A percentile compares a stretch with the other conserved stretches of the same genome.
phyloP scores from a whole-genome alignment of 257 asterid species.

The Lycium barbarum region DNA sequence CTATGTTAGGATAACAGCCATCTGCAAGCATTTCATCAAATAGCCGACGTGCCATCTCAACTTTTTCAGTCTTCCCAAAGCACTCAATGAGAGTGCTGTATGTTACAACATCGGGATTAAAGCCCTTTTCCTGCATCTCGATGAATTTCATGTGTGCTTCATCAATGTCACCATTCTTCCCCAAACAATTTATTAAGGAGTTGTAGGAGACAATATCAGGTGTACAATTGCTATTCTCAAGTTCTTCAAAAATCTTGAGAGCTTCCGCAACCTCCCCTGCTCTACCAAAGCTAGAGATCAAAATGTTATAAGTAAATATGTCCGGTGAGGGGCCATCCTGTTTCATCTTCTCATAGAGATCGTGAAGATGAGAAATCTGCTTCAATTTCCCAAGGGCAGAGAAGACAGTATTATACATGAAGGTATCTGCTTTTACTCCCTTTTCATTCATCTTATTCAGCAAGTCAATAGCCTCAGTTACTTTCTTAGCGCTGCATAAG shows the following conservation, averaged over 20 bases:
- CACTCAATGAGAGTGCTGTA: conserved; percentile 92
- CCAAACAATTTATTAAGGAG: conserved; percentile 85
- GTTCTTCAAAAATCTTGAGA: conserved; percentile 78
- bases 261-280: conserved; percentile 86
- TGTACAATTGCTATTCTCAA: conserved; percentile 68
- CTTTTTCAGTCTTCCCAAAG: conserved; percentile 88
- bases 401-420: conserved; percentile 84
- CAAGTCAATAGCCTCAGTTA: conserved; percentile 82
- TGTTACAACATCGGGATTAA: conserved; percentile 93
- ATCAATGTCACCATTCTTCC: conserved; percentile 86
- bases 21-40: conserved; percentile 80
- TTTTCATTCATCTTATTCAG: conserved; percentile 78
- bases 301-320: conserved; percentile 82
- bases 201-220: conserved; percentile 89
- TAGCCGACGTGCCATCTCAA: conserved; percentile 83
- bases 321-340: conserved; percentile 78
- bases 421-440: conserved; percentile 72
- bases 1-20: conserved; percentile 88
- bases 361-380: conserved; percentile 66
- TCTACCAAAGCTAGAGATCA: conserved; percentile 85
- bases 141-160: conserved; percentile 91
- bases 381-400: conserved; percentile 81
- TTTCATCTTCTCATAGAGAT: conserved; percentile 83
- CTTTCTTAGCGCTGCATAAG: conserved; percentile 77
- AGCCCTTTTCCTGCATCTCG: conserved; percentile 88